These are phyloP conservation scores for Sonneratia caseolaris DNA, from an alignment of 345 rosid species.

Conservation along the genomic window DNA sequence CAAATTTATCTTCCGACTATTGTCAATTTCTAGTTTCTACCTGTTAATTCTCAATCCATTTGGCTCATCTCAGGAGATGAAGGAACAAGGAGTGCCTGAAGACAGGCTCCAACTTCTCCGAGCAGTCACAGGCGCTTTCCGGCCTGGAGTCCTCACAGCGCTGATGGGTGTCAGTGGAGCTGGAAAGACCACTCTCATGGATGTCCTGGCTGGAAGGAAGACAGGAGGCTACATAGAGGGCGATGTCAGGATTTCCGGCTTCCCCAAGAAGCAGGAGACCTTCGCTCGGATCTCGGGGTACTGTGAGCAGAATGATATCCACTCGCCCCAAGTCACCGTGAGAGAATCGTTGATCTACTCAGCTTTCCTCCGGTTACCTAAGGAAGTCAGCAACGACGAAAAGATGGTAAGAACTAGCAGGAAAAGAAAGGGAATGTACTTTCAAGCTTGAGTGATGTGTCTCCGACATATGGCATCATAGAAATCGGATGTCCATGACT, in stretches of 20 bases:
- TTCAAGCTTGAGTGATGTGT: too few species aligned
- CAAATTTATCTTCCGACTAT: neutral
- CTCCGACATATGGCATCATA: neutral
- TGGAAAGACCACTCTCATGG: conserved; percentile 42
- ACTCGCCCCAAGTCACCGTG: conserved; percentile 18
- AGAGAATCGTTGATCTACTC: conserved; percentile 18
- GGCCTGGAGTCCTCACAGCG: conserved; percentile 38
- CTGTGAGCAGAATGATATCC: conserved; percentile 21
- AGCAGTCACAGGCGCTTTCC: conserved; percentile 27
- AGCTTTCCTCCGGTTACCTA: conserved; percentile 18
- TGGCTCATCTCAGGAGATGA: conserved; percentile 31
- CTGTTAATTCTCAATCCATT: neutral
- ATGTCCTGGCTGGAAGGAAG: conserved; percentile 36
- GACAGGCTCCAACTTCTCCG: conserved; percentile 31
- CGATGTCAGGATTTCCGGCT: conserved; percentile 33
- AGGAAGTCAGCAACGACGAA: conserved; percentile 18
- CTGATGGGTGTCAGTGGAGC: conserved; percentile 47
- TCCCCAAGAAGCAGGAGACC: conserved; percentile 25
- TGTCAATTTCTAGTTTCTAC: conserved; percentile 6
- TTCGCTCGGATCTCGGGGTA: conserved; percentile 18
- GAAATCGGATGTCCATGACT: neutral
- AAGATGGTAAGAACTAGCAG: conserved; percentile 10
- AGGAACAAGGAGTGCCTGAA: conserved; percentile 28
- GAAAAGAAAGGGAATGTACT: too few species aligned
- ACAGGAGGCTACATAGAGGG: conserved; percentile 36